phyloP scores from a whole-genome alignment of 306 rosid species.

The Begonia peltatifolia region DNA sequence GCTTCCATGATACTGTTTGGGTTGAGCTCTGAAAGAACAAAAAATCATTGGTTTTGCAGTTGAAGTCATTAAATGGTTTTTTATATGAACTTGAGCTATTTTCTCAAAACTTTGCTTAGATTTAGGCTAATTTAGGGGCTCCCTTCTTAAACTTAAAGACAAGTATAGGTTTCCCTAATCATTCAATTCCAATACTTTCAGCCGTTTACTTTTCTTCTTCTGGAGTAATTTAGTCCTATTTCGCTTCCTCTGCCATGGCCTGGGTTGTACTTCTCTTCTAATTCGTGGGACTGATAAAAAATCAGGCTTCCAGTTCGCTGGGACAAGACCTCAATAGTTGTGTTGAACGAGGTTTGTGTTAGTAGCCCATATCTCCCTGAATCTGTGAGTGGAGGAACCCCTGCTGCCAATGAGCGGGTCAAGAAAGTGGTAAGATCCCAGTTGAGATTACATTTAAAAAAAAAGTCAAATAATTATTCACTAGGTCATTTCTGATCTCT shows the following conservation, averaged over 20 bases:
- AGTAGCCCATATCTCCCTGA: slow-evolving; percentile 83
- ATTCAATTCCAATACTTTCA: no score
- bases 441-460: background rate
- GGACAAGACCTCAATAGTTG: slow-evolving; percentile 94
- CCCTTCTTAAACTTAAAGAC: no score
- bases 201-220: background rate
- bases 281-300: background rate
- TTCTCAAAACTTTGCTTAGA: no score
- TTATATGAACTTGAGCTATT: no score
- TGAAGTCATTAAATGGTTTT: no score
- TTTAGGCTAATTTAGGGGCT: no score
- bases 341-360: slow-evolving; percentile 89
- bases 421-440: slow-evolving; percentile 76
- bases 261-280: no score
- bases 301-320: slow-evolving; percentile 96
- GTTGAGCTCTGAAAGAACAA: no score
- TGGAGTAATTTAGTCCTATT: background rate
- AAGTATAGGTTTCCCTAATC: no score
- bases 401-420: slow-evolving; percentile 95
- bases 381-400: slow-evolving; percentile 87
- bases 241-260: background rate
- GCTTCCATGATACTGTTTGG: no score
- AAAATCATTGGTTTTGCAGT: no score
- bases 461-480: background rate
- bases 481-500: background rate